Evolutionary conservation across 2,329 filamentous ascomycete species (phyloP).

Genomic region (Epichloe aotearoae): DNA sequence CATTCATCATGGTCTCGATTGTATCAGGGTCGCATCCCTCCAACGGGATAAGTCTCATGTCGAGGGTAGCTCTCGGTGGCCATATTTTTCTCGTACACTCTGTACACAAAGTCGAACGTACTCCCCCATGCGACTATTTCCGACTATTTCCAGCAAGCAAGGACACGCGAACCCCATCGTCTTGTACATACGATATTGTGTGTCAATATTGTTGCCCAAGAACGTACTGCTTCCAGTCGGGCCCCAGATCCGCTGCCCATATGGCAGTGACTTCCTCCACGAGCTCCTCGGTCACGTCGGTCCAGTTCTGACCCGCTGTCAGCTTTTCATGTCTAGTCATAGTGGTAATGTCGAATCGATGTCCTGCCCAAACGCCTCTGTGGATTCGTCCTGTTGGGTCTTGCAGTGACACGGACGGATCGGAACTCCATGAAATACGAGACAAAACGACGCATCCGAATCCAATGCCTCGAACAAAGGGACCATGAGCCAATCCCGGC

Average conservation of each 20-base stretch:
- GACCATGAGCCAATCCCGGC: background rate
- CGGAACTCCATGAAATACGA: background rate
- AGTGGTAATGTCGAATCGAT: background rate
- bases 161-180: too few relatives aligned
- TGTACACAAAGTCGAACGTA: too few relatives aligned
- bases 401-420: background rate
- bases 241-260: background rate
- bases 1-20: too few relatives aligned
- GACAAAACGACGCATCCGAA: background rate
- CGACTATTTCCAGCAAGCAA: too few relatives aligned
- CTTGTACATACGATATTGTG: too few relatives aligned
- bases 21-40: too few relatives aligned
- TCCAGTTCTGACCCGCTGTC: background rate
- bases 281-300: background rate
- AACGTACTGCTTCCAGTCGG: background rate
- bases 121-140: too few relatives aligned
- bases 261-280: background rate
- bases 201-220: background rate
- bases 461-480: background rate
- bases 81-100: too few relatives aligned
- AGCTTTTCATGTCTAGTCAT: background rate
- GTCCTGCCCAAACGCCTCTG: background rate
- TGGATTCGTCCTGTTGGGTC: background rate
- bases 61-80: too few relatives aligned
- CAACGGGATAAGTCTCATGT: too few relatives aligned